Conservation (phyloP, 139 green algal genomes). For the Picochlorum sp. region DNA sequence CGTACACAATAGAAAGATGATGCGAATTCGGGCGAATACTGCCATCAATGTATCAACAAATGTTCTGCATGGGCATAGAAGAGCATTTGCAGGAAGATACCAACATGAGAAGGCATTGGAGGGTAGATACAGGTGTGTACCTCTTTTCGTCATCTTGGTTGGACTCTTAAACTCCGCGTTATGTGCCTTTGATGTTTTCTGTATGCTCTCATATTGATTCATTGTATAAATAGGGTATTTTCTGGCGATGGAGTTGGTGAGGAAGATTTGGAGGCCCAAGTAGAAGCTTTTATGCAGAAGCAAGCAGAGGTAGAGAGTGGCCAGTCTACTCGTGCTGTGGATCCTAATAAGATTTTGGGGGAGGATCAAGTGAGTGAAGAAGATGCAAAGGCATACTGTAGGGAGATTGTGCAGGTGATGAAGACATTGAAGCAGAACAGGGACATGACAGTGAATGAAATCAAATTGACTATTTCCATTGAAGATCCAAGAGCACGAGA, state of each 20-base stretch:
- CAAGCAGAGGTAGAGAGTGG: slow-evolving; percentile 77
- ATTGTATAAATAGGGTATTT: neutral
- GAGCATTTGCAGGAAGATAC: no score
- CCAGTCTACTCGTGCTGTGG: slow-evolving; percentile 3
- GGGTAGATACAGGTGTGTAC: no score
- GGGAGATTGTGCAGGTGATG: slow-evolving; percentile 59
- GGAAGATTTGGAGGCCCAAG: slow-evolving; percentile 63
- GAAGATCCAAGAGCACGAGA: slow-evolving; percentile 63
- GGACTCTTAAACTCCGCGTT: no score
- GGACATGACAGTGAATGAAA: slow-evolving; percentile 75
- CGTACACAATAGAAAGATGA: no score
- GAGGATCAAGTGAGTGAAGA: slow-evolving; percentile 45
- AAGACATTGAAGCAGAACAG: slow-evolving; percentile 54
- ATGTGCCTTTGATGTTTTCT: neutral
- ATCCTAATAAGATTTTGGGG: slow-evolving; percentile 34
- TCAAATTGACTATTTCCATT: slow-evolving; percentile 71
- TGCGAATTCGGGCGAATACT: no score
- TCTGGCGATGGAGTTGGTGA: slow-evolving; percentile 7
- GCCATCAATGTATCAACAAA: no score
- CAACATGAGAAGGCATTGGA: no score
- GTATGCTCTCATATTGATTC: neutral
- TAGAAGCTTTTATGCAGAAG: slow-evolving; percentile 74
- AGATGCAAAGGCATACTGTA: slow-evolving; percentile 56
- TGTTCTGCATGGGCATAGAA: no score
- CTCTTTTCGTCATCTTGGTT: no score